These are phyloP conservation scores for Limtongia smithiae DNA, from an alignment of 805 yeast genomes.

Conservation along the genomic window DNA sequence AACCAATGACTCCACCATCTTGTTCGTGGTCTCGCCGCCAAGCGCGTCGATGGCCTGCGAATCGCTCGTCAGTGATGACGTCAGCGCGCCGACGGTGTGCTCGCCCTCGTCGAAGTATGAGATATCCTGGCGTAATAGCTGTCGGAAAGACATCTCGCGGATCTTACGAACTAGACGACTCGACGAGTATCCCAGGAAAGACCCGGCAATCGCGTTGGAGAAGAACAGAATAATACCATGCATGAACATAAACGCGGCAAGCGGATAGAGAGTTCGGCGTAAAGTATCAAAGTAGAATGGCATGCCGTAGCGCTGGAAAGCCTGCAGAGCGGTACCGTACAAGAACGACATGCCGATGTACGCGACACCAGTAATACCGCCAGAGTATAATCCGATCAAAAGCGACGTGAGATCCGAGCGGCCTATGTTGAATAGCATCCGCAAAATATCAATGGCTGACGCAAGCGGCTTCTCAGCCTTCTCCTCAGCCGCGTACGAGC, in stretches of 20 bases:
- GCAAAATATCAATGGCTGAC: conserved; percentile 5
- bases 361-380: conserved; percentile 24
- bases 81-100: conserved; percentile 32
- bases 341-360: conserved; percentile 13
- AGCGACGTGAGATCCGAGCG: conserved; percentile 7
- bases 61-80: conserved; percentile 32
- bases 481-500: neutral
- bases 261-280: conserved; percentile 14
- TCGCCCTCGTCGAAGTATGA: conserved; percentile 33
- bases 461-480: conserved; percentile 7
- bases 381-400: conserved; percentile 16
- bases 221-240: conserved; percentile 17
- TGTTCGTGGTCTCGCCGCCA: conserved; percentile 34
- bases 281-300: conserved; percentile 17
- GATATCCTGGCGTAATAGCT: conserved; percentile 34
- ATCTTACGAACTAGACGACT: conserved; percentile 31
- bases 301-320: conserved; percentile 13
- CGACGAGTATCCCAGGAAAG: conserved; percentile 25
- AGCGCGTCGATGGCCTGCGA: conserved; percentile 33
- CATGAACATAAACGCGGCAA: conserved; percentile 22
- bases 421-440: conserved; percentile 5
- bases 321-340: conserved; percentile 16
- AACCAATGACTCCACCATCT: conserved; percentile 36
- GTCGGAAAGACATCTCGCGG: conserved; percentile 29
- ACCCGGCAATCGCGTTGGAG: conserved; percentile 17